Conservation (phyloP, 805 yeast species). For the Suhomyces faveliae region DNA sequence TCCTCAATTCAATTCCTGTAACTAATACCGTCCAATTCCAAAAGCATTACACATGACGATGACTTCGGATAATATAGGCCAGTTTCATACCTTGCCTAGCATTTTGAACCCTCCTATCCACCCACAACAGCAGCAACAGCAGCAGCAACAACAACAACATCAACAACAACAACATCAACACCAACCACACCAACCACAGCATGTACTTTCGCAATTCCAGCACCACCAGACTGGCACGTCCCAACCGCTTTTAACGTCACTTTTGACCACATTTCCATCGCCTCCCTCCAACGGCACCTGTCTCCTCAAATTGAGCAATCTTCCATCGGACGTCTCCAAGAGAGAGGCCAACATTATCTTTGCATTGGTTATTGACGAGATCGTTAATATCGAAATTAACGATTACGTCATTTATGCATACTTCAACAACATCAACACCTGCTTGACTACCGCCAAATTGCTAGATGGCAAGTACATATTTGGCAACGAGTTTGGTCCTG, state of each 20-base stretch:
- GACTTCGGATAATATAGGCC: constrained; percentile 15
- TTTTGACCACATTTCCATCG: constrained; percentile 6
- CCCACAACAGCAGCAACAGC: constrained; percentile 8
- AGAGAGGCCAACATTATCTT: constrained; percentile 70
- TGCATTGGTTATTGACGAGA: constrained; percentile 63
- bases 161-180: constrained; percentile 9
- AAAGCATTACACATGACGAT: constrained; percentile 8
- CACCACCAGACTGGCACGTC: constrained; percentile 3
- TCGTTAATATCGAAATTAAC: constrained; percentile 47
- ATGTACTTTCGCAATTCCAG: constrained; percentile 7
- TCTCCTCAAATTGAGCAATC: constrained; percentile 41
- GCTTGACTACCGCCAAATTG: constrained; percentile 39
- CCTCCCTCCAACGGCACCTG: constrained; percentile 13
- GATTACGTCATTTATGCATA: constrained; percentile 34
- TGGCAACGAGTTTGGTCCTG: constrained; percentile 35
- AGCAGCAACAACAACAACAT: constrained; percentile 9
- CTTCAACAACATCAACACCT: constrained; percentile 38
- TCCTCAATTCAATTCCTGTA: neutral
- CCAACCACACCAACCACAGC: constrained; percentile 10
- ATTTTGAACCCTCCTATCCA: constrained; percentile 2
- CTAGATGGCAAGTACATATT: constrained; percentile 42
- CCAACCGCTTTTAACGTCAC: constrained; percentile 1
- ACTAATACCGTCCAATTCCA: neutral
- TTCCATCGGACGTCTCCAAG: constrained; percentile 61
- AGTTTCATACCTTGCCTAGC: constrained; percentile 12